These are phyloP conservation scores for Calocera cornea DNA, from an alignment of 768 basidiomycete genomes.

Conservation along the genomic window DNA sequence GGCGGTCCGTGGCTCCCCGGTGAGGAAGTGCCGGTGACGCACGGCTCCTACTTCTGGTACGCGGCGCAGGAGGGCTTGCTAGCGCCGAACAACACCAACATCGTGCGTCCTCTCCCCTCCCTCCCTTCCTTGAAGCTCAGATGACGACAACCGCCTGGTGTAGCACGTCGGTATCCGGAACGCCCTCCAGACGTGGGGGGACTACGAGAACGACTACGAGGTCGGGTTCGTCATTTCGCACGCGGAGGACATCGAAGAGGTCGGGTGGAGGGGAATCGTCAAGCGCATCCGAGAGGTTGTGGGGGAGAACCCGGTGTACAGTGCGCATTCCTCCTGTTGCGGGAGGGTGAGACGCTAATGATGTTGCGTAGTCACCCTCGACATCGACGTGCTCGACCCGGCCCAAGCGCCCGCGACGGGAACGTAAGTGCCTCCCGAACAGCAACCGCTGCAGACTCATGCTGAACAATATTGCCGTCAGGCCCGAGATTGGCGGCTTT, in stretches of 20 bases:
- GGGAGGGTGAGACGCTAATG: neutral
- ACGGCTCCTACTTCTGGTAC: conserved; percentile 27
- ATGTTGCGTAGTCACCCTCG: conserved; percentile 13
- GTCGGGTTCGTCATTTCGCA: conserved; percentile 18
- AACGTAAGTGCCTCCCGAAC: neutral
- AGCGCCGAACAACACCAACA: conserved; percentile 23
- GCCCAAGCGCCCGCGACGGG: conserved; percentile 16
- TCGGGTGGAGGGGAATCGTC: conserved; percentile 24
- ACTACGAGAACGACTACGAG: conserved; percentile 23
- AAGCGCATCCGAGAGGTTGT: conserved; percentile 24
- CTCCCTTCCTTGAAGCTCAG: neutral
- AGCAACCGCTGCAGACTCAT: neutral
- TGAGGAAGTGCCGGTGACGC: conserved; percentile 22
- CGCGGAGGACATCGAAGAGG: conserved; percentile 24
- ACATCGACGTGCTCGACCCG: conserved; percentile 21
- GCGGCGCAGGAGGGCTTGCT: conserved; percentile 25
- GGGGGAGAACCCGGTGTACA: conserved; percentile 26
- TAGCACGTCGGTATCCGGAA: conserved; percentile 25
- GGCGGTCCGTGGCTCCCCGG: conserved; percentile 22
- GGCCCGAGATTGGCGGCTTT: conserved; percentile 26
- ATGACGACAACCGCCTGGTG: neutral
- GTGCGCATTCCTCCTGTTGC: conserved; percentile 10
- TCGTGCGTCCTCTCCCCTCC: conserved; percentile 14
- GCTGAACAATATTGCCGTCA: conserved; percentile 14
- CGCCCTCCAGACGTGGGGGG: conserved; percentile 19